These are phyloP conservation scores for Mangifera indica DNA, from an alignment of 345 rosid genomes.

Conservation along the genomic window DNA sequence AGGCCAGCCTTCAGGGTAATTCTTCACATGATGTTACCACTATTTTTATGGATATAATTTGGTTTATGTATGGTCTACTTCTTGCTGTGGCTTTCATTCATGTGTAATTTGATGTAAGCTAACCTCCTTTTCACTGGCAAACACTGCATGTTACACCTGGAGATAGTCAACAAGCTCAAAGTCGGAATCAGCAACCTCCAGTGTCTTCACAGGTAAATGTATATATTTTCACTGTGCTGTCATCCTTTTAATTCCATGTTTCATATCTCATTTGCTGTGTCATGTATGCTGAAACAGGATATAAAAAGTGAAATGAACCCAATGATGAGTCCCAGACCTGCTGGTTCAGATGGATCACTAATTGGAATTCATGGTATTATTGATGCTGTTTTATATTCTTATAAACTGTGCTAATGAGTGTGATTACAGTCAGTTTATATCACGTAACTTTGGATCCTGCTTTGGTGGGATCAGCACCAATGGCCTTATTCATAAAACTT, in stretches of 20 bases:
- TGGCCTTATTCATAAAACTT: background rate
- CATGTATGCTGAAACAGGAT: conserved; percentile 31
- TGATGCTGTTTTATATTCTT: background rate
- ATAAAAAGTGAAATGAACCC: conserved; percentile 43
- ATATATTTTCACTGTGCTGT: background rate
- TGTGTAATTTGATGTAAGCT: conserved; percentile 1
- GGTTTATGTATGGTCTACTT: background rate
- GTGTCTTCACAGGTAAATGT: conserved; percentile 35
- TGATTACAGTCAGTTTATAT: background rate
- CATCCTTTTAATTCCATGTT: background rate
- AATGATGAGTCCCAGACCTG: conserved; percentile 40
- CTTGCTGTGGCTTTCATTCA: conserved; percentile 9
- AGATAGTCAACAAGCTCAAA: conserved; percentile 42
- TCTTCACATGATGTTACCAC: conserved; percentile 9
- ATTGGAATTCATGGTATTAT: conserved; percentile 47
- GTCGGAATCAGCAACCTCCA: conserved; percentile 44
- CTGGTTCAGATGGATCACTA: conserved; percentile 40
- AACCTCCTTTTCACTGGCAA: conserved; percentile 33
- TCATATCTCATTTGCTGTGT: background rate
- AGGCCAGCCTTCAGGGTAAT: conserved; percentile 51
- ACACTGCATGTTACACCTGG: conserved; percentile 39
- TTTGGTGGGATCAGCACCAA: background rate
- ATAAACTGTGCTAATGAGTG: background rate
- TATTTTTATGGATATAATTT: conserved; percentile 1
- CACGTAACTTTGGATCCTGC: conserved; percentile 2